phyloP scores from a whole-genome alignment of 2,329 filamentous ascomycete genomes.

The Cladosporium cucumerinum region DNA sequence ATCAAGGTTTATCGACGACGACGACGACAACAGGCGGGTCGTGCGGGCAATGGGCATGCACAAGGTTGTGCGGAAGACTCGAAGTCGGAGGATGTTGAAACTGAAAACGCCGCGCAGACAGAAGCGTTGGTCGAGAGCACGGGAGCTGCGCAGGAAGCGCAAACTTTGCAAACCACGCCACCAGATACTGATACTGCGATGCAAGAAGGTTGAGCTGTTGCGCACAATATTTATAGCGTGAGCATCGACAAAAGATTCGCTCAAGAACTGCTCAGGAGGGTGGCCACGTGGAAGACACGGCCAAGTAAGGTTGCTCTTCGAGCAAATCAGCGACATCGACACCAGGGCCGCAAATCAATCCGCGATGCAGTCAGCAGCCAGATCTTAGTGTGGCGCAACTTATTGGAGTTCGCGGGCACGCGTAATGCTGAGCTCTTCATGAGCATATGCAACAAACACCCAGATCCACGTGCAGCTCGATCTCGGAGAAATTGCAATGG shows the following conservation, averaged over 20 bases:
- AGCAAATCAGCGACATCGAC: neutral
- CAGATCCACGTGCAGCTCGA: neutral
- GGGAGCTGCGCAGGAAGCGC: neutral
- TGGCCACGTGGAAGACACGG: neutral
- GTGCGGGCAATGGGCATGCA: conserved; percentile 1
- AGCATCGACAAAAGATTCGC: too few species aligned
- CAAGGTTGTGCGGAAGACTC: neutral
- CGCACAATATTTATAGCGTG: neutral
- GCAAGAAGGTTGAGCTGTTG: neutral
- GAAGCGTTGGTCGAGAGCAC: neutral
- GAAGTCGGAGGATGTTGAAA: neutral
- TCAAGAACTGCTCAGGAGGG: neutral
- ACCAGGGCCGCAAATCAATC: neutral
- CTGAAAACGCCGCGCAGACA: neutral
- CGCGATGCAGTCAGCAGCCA: neutral
- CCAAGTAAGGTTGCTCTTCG: neutral
- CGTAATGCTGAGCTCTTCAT: neutral
- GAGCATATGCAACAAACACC: neutral
- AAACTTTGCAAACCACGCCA: neutral
- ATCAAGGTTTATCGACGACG: conserved; percentile 56
- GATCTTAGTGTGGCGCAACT: neutral
- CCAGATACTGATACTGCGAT: neutral
- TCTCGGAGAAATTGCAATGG: neutral
- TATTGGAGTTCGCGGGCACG: neutral
- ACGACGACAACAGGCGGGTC: conserved; percentile 29